phyloP scores from a whole-genome alignment of 768 basidiomycete genomes.

The Sutorius australiensis region DNA sequence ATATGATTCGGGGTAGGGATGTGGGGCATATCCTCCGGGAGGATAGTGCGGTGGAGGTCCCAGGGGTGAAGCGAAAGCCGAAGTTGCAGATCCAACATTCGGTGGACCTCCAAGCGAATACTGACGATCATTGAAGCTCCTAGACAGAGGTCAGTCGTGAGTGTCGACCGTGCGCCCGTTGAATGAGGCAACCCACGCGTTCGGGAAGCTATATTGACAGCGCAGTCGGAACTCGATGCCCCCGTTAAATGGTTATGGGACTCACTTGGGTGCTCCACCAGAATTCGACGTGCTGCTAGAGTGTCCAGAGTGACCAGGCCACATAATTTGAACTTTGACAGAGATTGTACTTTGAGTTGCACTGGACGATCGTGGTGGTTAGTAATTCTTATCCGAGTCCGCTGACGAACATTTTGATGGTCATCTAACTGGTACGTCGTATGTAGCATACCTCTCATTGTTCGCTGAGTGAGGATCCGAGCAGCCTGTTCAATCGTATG shows the following conservation, averaged over 20 bases:
- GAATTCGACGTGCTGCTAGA: neutral
- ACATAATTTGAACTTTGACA: neutral
- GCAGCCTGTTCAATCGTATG: neutral
- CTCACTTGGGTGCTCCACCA: slow-evolving; percentile 13
- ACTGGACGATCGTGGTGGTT: too few relatives aligned
- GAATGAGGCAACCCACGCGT: slow-evolving; percentile 11
- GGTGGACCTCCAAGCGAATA: neutral
- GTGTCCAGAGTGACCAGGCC: slow-evolving; percentile 7
- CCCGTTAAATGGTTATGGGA: neutral
- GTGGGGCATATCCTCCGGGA: slow-evolving; percentile 25
- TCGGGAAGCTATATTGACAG: slow-evolving; percentile 8
- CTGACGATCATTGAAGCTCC: neutral
- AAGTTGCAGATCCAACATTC: neutral
- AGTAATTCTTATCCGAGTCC: too few relatives aligned
- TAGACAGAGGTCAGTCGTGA: neutral
- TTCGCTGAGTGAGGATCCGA: too few relatives aligned
- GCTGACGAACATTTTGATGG: too few relatives aligned
- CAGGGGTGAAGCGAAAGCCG: neutral
- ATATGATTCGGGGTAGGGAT: slow-evolving; percentile 12
- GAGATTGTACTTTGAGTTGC: too few relatives aligned
- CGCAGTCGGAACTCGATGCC: neutral
- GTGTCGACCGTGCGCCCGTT: neutral
- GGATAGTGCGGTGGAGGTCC: neutral
- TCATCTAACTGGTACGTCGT: too few relatives aligned
- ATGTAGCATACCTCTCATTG: too few relatives aligned